Evolutionary conservation across 257 asterid genomes (phyloP).

Genomic region (Plantago major): DNA sequence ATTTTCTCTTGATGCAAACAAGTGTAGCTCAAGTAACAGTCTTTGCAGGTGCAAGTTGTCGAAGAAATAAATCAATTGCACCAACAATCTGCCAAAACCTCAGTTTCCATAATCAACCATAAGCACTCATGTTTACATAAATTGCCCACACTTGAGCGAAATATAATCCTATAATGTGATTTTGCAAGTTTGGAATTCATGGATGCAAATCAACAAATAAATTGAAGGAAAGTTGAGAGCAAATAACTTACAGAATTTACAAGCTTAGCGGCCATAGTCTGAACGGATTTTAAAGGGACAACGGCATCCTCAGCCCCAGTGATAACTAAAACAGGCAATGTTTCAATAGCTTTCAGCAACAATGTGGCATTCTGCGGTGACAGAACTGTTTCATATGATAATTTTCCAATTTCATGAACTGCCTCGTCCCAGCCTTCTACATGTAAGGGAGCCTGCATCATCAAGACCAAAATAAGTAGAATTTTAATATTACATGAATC

Average conservation of each 20-base stretch:
- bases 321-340: constrained; percentile 69
- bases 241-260: constrained; percentile 69
- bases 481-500: constrained; percentile 4
- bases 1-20: no score
- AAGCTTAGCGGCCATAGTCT: constrained; percentile 75
- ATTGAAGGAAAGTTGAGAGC: not conserved
- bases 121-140: no score
- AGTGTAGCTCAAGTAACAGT: no score
- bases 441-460: constrained; percentile 70
- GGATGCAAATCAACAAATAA: no score
- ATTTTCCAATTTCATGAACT: constrained; percentile 84
- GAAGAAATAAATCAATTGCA: no score
- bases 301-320: constrained; percentile 90
- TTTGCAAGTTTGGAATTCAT: no score
- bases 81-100: no score
- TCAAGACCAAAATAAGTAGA: constrained; percentile 15
- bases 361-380: constrained; percentile 55
- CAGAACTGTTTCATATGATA: constrained; percentile 70
- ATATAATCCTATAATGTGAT: no score
- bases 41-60: no score
- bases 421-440: constrained; percentile 98
- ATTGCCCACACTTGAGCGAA: no score
- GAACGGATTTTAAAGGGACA: constrained; percentile 74
- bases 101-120: no score
- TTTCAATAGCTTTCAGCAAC: constrained; percentile 65